These are phyloP conservation scores for Aspergillus nomiae DNA, from an alignment of 2,329 filamentous ascomycete species.

Conservation along the genomic window DNA sequence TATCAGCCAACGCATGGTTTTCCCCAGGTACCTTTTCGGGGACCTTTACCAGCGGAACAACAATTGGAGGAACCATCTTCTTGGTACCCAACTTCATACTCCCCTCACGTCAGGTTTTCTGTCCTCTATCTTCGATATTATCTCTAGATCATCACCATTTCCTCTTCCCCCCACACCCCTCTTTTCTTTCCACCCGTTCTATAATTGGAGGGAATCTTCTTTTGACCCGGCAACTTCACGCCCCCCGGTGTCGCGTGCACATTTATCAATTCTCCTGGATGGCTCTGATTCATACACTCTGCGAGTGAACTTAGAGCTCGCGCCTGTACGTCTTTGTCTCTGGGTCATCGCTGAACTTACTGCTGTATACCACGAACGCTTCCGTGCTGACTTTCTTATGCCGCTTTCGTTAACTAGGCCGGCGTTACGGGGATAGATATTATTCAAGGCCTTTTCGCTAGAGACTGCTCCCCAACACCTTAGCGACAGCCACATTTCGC, in stretches of 20 bases:
- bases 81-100: constrained; percentile 16
- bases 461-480: constrained; percentile 55
- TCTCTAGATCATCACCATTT: constrained; percentile 2
- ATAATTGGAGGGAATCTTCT: not conserved
- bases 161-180: constrained; percentile 4
- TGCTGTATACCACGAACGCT: constrained; percentile 3
- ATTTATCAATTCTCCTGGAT: constrained; percentile 28
- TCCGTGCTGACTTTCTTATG: constrained; percentile 12
- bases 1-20: constrained; percentile 8
- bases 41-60: constrained; percentile 5
- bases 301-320: constrained; percentile 26
- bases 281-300: constrained; percentile 23
- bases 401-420: constrained; percentile 7
- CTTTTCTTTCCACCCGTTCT: constrained; percentile 3
- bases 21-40: constrained; percentile 15
- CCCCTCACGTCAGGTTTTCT: not conserved
- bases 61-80: constrained; percentile 14
- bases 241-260: constrained; percentile 32
- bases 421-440: constrained; percentile 6
- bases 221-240: not conserved
- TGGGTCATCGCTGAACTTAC: constrained; percentile 3
- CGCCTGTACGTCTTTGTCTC: constrained; percentile 13
- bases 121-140: constrained; percentile 8
- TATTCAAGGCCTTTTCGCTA: not conserved
- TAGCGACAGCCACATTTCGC: constrained; percentile 68